Evolutionary conservation across 23 red algal genomes (phyloP).

Genomic region (Gracilaria domingensis): DNA sequence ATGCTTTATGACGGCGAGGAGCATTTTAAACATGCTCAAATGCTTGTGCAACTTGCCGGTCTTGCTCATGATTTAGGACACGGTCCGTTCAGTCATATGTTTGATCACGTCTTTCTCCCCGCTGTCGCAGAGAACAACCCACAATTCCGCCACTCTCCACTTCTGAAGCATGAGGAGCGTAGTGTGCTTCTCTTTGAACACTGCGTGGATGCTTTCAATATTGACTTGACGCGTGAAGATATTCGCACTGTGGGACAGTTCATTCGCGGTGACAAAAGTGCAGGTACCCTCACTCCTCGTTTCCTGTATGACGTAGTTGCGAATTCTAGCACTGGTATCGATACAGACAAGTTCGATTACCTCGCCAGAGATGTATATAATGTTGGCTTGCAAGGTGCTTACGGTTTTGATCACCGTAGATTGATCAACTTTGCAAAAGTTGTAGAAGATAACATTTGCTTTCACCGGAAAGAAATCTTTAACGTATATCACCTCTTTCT

Average conservation of each 20-base stretch:
- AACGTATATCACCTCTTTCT: conserved; percentile 94
- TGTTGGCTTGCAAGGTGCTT: conserved; percentile 61
- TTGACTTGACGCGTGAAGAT: conserved; percentile 72
- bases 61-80: conserved; percentile 98
- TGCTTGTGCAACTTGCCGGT: conserved; percentile 82
- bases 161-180: conserved; percentile 85
- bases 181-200: conserved; percentile 77
- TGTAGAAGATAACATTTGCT: conserved; percentile 82
- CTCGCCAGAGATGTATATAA: conserved; percentile 80
- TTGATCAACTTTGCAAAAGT: conserved; percentile 87
- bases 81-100: conserved; percentile 94
- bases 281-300: conserved; percentile 1
- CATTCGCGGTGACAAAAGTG: conserved; percentile 60
- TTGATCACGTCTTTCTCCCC: conserved; percentile 81
- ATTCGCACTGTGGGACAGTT: conserved; percentile 68
- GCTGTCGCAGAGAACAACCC: conserved; percentile 6
- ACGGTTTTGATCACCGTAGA: conserved; percentile 92
- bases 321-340: conserved; percentile 81
- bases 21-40: conserved; percentile 54
- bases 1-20: conserved; percentile 65
- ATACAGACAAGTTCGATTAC: conserved; percentile 99
- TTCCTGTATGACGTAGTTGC: conserved; percentile 90
- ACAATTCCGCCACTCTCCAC: background rate
- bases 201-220: conserved; percentile 55
- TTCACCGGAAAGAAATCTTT: conserved; percentile 90